These are phyloP conservation scores for Syzygium oleosum DNA, from an alignment of 345 rosid species.

Conservation along the genomic window DNA sequence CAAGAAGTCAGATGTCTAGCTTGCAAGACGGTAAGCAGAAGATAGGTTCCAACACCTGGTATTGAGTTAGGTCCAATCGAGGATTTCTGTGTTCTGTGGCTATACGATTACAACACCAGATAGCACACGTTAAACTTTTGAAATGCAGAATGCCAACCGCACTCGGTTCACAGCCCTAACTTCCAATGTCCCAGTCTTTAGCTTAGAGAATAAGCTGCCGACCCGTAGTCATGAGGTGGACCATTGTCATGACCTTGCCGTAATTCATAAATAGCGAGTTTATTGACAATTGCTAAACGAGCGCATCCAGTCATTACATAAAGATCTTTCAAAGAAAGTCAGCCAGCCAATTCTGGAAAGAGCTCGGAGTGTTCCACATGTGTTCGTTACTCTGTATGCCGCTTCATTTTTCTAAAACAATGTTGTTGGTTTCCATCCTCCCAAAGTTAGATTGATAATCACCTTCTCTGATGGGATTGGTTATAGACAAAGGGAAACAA, in stretches of 20 bases:
- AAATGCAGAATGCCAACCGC: background rate
- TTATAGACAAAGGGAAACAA: background rate
- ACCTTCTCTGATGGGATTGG: background rate
- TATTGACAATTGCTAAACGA: background rate
- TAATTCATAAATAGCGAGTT: background rate
- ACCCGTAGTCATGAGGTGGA: background rate
- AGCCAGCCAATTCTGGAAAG: background rate
- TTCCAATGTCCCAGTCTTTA: background rate
- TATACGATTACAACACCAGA: background rate
- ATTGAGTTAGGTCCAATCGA: background rate
- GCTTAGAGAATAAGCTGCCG: background rate
- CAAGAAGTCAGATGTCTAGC: conserved; percentile 45
- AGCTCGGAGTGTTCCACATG: background rate
- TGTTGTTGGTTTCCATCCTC: background rate
- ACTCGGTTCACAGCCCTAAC: background rate
- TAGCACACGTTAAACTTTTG: background rate
- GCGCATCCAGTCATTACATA: background rate
- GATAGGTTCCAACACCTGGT: background rate
- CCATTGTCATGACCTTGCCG: background rate
- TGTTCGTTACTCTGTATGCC: background rate
- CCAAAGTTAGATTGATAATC: background rate
- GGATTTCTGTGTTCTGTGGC: background rate
- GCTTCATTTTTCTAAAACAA: background rate
- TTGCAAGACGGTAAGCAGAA: conserved; percentile 68
- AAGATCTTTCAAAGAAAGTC: background rate